Percentiles rank a stretch among this genome's conserved stretches.
These are phyloP conservation scores for Exobasidium rhododendri DNA, from an alignment of 1,284 basidiomycete species.

Conservation along the genomic window DNA sequence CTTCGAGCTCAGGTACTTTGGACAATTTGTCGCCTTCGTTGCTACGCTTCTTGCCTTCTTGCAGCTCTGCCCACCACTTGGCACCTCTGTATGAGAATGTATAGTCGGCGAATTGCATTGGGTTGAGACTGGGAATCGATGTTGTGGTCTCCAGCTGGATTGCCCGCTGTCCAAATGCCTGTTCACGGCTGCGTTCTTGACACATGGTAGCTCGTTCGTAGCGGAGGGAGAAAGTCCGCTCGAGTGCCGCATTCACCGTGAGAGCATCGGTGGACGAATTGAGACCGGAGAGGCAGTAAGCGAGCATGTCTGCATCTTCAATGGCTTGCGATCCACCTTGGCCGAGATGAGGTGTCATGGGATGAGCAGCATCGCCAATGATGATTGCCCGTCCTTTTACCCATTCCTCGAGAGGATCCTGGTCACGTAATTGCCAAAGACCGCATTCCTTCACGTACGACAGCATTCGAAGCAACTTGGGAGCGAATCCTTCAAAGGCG, in stretches of 20 bases:
- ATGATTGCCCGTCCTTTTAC: slow-evolving; percentile 38
- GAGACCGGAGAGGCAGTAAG: slow-evolving; percentile 16
- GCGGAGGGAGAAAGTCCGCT: not conserved
- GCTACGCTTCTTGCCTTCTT: not conserved
- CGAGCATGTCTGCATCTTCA: slow-evolving; percentile 25
- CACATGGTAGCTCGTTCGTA: slow-evolving; percentile 6
- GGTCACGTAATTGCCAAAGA: slow-evolving; percentile 52
- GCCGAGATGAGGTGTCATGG: slow-evolving; percentile 28
- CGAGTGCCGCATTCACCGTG: not conserved
- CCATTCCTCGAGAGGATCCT: slow-evolving; percentile 45
- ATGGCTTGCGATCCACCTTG: slow-evolving; percentile 25
- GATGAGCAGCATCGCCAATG: slow-evolving; percentile 53
- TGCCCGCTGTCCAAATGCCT: not conserved
- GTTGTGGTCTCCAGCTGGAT: not conserved
- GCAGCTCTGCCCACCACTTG: not conserved
- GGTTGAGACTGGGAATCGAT: not conserved
- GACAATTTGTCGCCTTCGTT: too few species aligned
- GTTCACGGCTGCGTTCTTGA: not conserved
- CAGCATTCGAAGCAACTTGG: slow-evolving; percentile 61
- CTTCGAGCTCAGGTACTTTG: too few species aligned
- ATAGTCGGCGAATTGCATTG: slow-evolving; percentile 3
- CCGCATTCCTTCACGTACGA: slow-evolving; percentile 49
- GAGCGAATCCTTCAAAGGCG: slow-evolving; percentile 35
- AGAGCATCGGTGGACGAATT: not conserved
- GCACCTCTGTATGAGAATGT: slow-evolving; percentile 1